Evolutionary conservation across 768 basidiomycete species (phyloP).

Genomic region (Aureoboletus auriporus): DNA sequence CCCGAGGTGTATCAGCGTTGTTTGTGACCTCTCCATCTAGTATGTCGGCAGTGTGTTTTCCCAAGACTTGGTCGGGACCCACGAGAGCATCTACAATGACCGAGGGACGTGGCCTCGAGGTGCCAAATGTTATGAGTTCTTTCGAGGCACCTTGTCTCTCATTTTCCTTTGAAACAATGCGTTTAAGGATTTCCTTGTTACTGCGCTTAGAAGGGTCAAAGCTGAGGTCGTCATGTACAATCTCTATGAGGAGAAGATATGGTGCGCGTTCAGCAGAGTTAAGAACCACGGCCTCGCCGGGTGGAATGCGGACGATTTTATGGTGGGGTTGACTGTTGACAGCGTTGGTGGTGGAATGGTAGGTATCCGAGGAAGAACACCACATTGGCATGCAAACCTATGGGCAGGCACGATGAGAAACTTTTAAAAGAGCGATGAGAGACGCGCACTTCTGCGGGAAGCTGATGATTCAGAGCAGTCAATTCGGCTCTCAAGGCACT

Average conservation of each 20-base stretch:
- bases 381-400: slow-evolving; percentile 88
- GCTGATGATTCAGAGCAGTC: slow-evolving; percentile 90
- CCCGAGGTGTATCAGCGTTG: slow-evolving; percentile 17
- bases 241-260: slow-evolving; percentile 88
- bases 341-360: slow-evolving; percentile 28
- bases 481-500: slow-evolving; percentile 96
- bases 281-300: slow-evolving; percentile 94
- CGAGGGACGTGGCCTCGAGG: slow-evolving; percentile 14
- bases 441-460: slow-evolving; percentile 83
- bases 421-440: not conserved
- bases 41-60: slow-evolving; percentile 27
- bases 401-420: slow-evolving; percentile 6
- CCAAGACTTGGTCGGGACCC: slow-evolving; percentile 30
- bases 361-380: slow-evolving; percentile 70
- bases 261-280: slow-evolving; percentile 97
- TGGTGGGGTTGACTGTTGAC: slow-evolving; percentile 68
- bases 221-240: slow-evolving; percentile 85
- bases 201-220: slow-evolving; percentile 81
- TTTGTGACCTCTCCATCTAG: slow-evolving; percentile 11
- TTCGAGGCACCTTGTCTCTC: slow-evolving; percentile 54
- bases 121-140: slow-evolving; percentile 48
- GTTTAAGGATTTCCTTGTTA: slow-evolving; percentile 84
- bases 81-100: slow-evolving; percentile 19
- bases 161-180: slow-evolving; percentile 64
- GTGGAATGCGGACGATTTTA: slow-evolving; percentile 94